These are phyloP conservation scores for Trichoderma semiorbis DNA, from an alignment of 2,329 filamentous ascomycete species.

Conservation along the genomic window DNA sequence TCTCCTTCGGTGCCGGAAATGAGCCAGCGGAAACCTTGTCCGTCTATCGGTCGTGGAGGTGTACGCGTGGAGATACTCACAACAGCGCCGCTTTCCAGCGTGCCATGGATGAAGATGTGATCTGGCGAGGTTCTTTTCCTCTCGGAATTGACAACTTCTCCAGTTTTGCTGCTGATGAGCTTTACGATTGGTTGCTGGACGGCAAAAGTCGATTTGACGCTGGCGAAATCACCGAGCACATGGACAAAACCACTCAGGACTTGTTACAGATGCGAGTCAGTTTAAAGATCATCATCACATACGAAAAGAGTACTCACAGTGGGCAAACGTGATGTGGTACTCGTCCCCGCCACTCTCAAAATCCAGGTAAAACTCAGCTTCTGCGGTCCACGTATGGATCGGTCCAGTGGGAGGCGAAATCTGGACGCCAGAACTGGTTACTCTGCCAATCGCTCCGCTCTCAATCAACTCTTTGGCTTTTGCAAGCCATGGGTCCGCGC, in stretches of 20 bases:
- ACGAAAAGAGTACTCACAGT: background rate
- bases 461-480: conserved; percentile 20
- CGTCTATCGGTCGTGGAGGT: conserved; percentile 22
- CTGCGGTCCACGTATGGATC: conserved; percentile 22
- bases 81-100: conserved; percentile 28
- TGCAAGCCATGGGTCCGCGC: conserved; percentile 36
- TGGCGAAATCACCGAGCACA: background rate
- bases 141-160: conserved; percentile 24
- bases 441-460: conserved; percentile 15
- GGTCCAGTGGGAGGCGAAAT: background rate
- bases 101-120: conserved; percentile 34
- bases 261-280: background rate
- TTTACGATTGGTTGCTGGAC: conserved; percentile 22
- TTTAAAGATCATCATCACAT: too few relatives aligned
- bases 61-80: conserved; percentile 29
- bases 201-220: conserved; percentile 26
- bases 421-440: conserved; percentile 2
- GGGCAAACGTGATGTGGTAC: conserved; percentile 24
- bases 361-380: conserved; percentile 25
- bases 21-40: conserved; percentile 30
- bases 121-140: conserved; percentile 31
- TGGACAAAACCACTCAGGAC: conserved; percentile 22
- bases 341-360: conserved; percentile 24
- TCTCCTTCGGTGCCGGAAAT: conserved; percentile 38
- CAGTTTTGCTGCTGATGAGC: conserved; percentile 23